A percentile compares a stretch with the other conserved stretches of the same genome.
Conservation (phyloP, 2,329 filamentous ascomycete species). For the Alternaria postmessia region DNA sequence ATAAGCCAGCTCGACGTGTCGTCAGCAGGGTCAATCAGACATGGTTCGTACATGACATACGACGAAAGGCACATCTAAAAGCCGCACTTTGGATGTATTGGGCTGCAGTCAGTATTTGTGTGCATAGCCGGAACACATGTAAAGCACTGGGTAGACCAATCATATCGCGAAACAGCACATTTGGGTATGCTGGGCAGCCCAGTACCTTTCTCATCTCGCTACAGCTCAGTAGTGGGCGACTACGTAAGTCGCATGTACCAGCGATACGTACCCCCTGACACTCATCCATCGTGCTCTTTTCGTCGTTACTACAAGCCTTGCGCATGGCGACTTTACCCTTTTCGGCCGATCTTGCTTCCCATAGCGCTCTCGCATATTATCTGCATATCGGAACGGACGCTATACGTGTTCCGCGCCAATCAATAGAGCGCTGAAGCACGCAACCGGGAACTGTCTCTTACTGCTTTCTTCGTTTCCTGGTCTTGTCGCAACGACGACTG, state of each 20-base stretch:
- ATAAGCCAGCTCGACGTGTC: slow-evolving; percentile 35
- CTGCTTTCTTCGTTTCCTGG: not conserved
- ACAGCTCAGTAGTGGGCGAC: slow-evolving; percentile 27
- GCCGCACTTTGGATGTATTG: slow-evolving; percentile 39
- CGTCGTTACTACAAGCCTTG: slow-evolving; percentile 21
- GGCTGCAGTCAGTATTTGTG: slow-evolving; percentile 39
- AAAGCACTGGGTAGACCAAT: slow-evolving; percentile 44
- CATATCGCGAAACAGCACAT: slow-evolving; percentile 31
- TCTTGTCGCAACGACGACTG: not conserved
- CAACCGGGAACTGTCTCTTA: slow-evolving; percentile 2
- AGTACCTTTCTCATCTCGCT: slow-evolving; percentile 33
- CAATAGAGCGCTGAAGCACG: not conserved
- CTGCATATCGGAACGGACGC: slow-evolving; percentile 34
- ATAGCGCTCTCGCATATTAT: slow-evolving; percentile 42
- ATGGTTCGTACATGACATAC: slow-evolving; percentile 29
- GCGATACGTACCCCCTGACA: slow-evolving; percentile 25
- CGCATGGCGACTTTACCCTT: slow-evolving; percentile 27
- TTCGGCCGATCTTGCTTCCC: slow-evolving; percentile 32
- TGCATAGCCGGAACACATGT: slow-evolving; percentile 45
- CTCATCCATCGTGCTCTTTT: slow-evolving; percentile 26
- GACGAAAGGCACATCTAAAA: slow-evolving; percentile 27
- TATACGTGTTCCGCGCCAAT: slow-evolving; percentile 32
- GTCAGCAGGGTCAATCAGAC: slow-evolving; percentile 27
- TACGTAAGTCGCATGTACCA: slow-evolving; percentile 25
- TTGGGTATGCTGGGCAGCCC: slow-evolving; percentile 29